Percentiles rank a stretch among this genome's conserved stretches.
Evolutionary conservation across 805 yeast genomes (phyloP).

Genomic region (Alloascoidea hylecoeti): DNA sequence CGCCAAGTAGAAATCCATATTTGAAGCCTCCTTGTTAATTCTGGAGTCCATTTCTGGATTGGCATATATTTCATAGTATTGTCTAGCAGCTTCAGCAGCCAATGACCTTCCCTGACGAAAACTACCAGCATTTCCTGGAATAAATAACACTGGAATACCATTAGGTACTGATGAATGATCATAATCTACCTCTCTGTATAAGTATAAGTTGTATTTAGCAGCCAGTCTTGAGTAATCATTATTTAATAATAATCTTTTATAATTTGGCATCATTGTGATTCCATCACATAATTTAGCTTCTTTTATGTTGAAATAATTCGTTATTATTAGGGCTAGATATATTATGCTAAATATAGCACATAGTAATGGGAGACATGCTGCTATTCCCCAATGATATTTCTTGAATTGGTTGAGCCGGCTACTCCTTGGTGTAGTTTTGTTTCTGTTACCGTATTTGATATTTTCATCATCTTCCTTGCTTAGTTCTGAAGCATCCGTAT

Average conservation of each 20-base stretch:
- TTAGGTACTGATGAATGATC: constrained; percentile 26
- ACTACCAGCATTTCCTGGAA: constrained; percentile 97
- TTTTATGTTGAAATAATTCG: too few relatives aligned
- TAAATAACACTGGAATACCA: constrained; percentile 84
- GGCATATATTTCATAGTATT: constrained; percentile 25
- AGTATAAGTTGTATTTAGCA: constrained; percentile 67
- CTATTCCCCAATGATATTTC: too few relatives aligned
- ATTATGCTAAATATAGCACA: too few relatives aligned
- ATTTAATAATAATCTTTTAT: constrained; percentile 65
- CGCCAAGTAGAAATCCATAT: constrained; percentile 77
- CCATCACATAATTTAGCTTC: constrained; percentile 34
- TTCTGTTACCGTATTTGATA: too few relatives aligned
- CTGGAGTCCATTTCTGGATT: constrained; percentile 11
- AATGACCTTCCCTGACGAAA: constrained; percentile 80
- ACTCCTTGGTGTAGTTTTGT: too few relatives aligned
- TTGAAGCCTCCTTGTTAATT: constrained; percentile 18
- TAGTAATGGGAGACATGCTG: too few relatives aligned
- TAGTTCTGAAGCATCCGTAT: too few relatives aligned
- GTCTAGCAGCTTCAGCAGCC: constrained; percentile 66
- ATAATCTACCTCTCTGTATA: constrained; percentile 70
- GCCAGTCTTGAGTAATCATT: constrained; percentile 55
- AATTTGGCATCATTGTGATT: constrained; percentile 75
- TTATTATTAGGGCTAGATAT: too few relatives aligned
- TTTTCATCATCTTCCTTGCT: too few relatives aligned
- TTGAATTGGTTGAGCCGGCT: too few relatives aligned